These are phyloP conservation scores for Serendipita sp. DNA, from an alignment of 768 basidiomycete species.

Conservation along the genomic window DNA sequence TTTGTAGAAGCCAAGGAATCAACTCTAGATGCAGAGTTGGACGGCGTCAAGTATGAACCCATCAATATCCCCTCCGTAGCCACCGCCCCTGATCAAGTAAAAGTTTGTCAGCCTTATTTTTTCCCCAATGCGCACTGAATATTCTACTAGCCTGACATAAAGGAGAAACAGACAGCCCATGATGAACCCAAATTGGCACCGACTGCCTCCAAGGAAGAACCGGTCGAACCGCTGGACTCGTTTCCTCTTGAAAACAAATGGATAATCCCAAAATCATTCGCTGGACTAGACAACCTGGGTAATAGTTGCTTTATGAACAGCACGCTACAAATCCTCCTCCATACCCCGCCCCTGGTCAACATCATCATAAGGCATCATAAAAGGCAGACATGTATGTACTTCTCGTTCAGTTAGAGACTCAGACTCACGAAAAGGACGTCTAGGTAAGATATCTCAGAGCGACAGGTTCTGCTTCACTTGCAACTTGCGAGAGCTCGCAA, in stretches of 20 bases:
- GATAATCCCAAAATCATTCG: slow-evolving; percentile 40
- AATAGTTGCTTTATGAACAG: slow-evolving; percentile 97
- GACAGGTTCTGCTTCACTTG: slow-evolving; percentile 68
- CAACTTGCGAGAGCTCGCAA: slow-evolving; percentile 41
- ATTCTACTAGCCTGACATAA: slow-evolving; percentile 12
- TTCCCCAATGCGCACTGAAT: slow-evolving; percentile 13
- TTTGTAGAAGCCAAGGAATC: slow-evolving; percentile 11
- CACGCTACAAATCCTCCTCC: slow-evolving; percentile 80
- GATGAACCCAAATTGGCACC: slow-evolving; percentile 11
- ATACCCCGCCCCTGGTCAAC: slow-evolving; percentile 75
- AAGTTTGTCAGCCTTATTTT: neutral
- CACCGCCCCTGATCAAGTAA: neutral
- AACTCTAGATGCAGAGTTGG: slow-evolving; percentile 7
- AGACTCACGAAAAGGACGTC: slow-evolving; percentile 7
- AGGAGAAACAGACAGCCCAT: slow-evolving; percentile 16
- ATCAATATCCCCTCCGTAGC: slow-evolving; percentile 40
- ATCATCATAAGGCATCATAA: slow-evolving; percentile 30
- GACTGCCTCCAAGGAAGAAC: slow-evolving; percentile 11
- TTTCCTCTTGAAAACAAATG: slow-evolving; percentile 36
- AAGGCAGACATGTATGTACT: slow-evolving; percentile 38
- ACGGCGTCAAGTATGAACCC: slow-evolving; percentile 47
- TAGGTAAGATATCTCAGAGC: slow-evolving; percentile 26
- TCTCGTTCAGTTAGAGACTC: slow-evolving; percentile 3
- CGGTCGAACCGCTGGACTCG: slow-evolving; percentile 30
- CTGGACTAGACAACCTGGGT: slow-evolving; percentile 63